phyloP scores from a whole-genome alignment of 345 rosid genomes.

The Turnera subulata region DNA sequence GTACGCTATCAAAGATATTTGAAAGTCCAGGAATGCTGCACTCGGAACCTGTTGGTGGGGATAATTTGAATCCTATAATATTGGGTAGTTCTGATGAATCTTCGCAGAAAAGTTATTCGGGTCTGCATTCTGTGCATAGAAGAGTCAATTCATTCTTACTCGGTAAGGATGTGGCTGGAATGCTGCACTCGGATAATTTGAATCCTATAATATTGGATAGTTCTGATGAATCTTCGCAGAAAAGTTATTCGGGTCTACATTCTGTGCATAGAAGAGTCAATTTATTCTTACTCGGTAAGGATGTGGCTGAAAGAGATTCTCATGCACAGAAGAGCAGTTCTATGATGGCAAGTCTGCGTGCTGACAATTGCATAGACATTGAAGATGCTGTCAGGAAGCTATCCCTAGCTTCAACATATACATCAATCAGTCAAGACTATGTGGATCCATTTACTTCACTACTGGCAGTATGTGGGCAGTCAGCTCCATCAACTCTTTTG shows the following conservation, averaged over 20 bases:
- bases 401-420: slow-evolving; percentile 55
- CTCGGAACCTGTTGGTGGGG: slow-evolving; percentile 26
- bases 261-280: slow-evolving; percentile 35
- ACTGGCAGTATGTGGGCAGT: slow-evolving; percentile 62
- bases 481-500: slow-evolving; percentile 48
- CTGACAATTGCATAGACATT: slow-evolving; percentile 35
- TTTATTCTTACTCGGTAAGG: slow-evolving; percentile 19
- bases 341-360: slow-evolving; percentile 6
- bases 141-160: slow-evolving; percentile 26
- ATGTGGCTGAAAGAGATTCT: slow-evolving; percentile 21
- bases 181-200: slow-evolving; percentile 20
- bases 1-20: slow-evolving; percentile 70
- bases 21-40: slow-evolving; percentile 43
- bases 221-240: slow-evolving; percentile 36
- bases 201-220: slow-evolving; percentile 34
- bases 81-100: slow-evolving; percentile 49
- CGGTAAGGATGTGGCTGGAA: slow-evolving; percentile 24
- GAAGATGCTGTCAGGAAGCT: slow-evolving; percentile 58
- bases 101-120: slow-evolving; percentile 20
- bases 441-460: slow-evolving; percentile 58
- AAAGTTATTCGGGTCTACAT: slow-evolving; percentile 24
- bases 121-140: slow-evolving; percentile 33
- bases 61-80: slow-evolving; percentile 17
- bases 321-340: slow-evolving; percentile 19
- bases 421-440: slow-evolving; percentile 34